Percentiles rank a stretch among this genome's conserved stretches.
These are phyloP conservation scores for Talaromyces verruculosus DNA, from an alignment of 2,329 filamentous ascomycete genomes.

Conservation along the genomic window DNA sequence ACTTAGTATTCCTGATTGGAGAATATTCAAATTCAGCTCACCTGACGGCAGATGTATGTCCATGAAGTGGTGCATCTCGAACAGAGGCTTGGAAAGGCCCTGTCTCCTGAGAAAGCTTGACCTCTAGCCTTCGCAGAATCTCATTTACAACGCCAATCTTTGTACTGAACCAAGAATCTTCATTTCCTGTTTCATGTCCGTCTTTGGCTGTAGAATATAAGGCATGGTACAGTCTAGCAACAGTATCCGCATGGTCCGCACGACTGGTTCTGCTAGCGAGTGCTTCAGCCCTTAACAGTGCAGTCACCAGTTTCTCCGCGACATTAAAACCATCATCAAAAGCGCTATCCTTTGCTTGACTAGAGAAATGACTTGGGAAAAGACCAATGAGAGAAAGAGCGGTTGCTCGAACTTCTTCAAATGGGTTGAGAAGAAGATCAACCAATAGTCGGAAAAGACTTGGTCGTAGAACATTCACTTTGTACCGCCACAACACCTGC, in stretches of 20 bases:
- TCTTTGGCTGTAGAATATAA: conserved; percentile 59
- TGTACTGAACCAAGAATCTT: conserved; percentile 35
- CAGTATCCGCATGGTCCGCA: conserved; percentile 89
- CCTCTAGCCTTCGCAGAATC: conserved; percentile 63
- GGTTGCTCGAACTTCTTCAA: conserved; percentile 77
- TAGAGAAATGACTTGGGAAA: conserved; percentile 34
- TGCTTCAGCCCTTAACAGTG: conserved; percentile 37
- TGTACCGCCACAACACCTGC: conserved; percentile 52
- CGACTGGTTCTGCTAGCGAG: conserved; percentile 63
- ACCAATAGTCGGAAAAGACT: conserved; percentile 59
- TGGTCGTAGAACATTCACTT: conserved; percentile 45
- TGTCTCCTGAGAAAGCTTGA: conserved; percentile 63
- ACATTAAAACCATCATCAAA: conserved; percentile 20
- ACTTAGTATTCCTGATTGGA: conserved; percentile 10
- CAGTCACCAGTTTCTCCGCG: conserved; percentile 32
- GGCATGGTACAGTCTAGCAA: conserved; percentile 73
- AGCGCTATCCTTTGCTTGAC: conserved; percentile 20
- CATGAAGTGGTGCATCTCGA: conserved; percentile 66
- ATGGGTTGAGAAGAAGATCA: conserved; percentile 83
- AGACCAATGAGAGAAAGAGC: conserved; percentile 49
- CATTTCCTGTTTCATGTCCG: conserved; percentile 25
- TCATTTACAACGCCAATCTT: conserved; percentile 55
- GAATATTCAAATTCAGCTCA: conserved; percentile 38
- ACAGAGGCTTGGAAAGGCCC: conserved; percentile 66
- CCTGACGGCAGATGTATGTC: conserved; percentile 66